phyloP scores from a whole-genome alignment of 805 yeast genomes.

The Kluyveromyces aestuarii region DNA sequence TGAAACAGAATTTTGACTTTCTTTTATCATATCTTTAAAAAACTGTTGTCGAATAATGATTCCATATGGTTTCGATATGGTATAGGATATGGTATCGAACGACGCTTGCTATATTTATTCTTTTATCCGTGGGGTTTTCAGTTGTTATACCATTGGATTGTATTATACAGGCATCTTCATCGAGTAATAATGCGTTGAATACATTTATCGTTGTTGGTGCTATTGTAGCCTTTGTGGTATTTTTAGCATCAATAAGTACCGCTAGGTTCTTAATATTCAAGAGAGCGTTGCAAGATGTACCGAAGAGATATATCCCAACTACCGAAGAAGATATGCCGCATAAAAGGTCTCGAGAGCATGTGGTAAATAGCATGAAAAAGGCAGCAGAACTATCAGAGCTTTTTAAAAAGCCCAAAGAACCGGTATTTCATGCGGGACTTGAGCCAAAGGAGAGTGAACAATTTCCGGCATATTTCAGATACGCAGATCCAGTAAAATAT shows the following conservation, averaged over 20 bases:
- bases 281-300: slow-evolving; percentile 62
- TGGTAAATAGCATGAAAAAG: slow-evolving; percentile 33
- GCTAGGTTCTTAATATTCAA: slow-evolving; percentile 51
- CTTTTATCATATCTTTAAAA: not conserved
- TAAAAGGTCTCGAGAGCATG: slow-evolving; percentile 30
- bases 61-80: slow-evolving; percentile 35
- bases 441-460: slow-evolving; percentile 21
- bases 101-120: slow-evolving; percentile 23
- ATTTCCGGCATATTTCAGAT: slow-evolving; percentile 33
- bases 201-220: slow-evolving; percentile 73
- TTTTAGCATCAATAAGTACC: slow-evolving; percentile 43
- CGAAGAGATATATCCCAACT: slow-evolving; percentile 65
- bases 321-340: slow-evolving; percentile 50
- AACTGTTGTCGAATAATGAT: not conserved
- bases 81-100: slow-evolving; percentile 28
- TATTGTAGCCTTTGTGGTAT: slow-evolving; percentile 48
- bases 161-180: slow-evolving; percentile 46
- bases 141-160: slow-evolving; percentile 76
- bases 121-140: slow-evolving; percentile 45
- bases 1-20: too few species aligned
- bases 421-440: slow-evolving; percentile 41
- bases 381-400: slow-evolving; percentile 33
- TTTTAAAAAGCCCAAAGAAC: slow-evolving; percentile 34
- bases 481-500: slow-evolving; percentile 50
- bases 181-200: slow-evolving; percentile 59